Percentiles rank a stretch among this genome's conserved stretches.
These are phyloP conservation scores for Plasmodium blacklocki DNA, from an alignment of 169 alveolate genomes.

Conservation along the genomic window DNA sequence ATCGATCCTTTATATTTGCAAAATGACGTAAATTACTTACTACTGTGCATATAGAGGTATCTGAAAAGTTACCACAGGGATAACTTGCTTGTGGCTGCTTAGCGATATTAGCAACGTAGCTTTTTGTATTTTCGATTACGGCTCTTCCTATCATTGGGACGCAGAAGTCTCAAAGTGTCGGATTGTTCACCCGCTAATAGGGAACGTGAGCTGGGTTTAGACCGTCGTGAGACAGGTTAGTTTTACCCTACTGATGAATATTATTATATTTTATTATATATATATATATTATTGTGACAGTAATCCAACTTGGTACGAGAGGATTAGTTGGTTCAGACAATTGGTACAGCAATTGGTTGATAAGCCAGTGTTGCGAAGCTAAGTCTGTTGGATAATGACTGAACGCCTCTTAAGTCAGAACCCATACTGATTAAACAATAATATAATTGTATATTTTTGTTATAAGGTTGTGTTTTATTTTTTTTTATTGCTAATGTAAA, in stretches of 20 bases:
- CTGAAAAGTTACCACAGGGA: slow-evolving; percentile 75
- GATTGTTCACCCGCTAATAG: slow-evolving; percentile 85
- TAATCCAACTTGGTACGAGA: slow-evolving; percentile 69
- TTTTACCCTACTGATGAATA: slow-evolving; percentile 92
- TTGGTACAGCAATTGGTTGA: slow-evolving; percentile 77
- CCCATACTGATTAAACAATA: slow-evolving; percentile 83
- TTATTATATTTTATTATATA: slow-evolving; percentile 26
- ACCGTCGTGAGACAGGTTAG: slow-evolving; percentile 96
- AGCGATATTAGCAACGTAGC: slow-evolving; percentile 95
- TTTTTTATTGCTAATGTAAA: background rate
- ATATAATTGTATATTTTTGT: slow-evolving; percentile 25
- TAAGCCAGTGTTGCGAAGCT: slow-evolving; percentile 91
- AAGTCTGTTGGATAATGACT: slow-evolving; percentile 92
- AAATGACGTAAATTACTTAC: slow-evolving; percentile 13
- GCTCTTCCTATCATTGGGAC: slow-evolving; percentile 87
- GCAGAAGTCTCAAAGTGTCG: slow-evolving; percentile 88
- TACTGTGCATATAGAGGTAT: slow-evolving; percentile 51
- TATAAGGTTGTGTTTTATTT: no score
- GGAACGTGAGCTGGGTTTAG: slow-evolving; percentile 88
- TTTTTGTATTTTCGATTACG: slow-evolving; percentile 90
- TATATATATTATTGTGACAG: slow-evolving; percentile 79
- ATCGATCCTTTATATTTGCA: slow-evolving; percentile 65
- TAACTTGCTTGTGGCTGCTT: slow-evolving; percentile 93
- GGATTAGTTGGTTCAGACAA: slow-evolving; percentile 55
- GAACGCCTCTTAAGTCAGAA: slow-evolving; percentile 93